phyloP scores from a whole-genome alignment of 2,329 filamentous ascomycete species.

The Penicillium sp. region DNA sequence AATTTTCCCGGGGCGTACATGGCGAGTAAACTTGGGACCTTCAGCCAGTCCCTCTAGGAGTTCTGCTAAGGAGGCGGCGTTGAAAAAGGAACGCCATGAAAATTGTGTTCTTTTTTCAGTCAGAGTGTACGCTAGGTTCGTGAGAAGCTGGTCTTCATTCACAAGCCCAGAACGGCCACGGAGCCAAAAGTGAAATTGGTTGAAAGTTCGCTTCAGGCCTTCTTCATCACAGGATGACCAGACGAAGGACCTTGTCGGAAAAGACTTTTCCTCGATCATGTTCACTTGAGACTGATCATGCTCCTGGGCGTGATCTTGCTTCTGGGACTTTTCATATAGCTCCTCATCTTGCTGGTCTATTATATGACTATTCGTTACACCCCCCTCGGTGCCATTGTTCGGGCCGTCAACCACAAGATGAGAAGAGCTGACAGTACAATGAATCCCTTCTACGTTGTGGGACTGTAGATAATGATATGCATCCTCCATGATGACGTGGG shows the following conservation, averaged over 20 bases:
- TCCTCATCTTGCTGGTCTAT: too few species aligned
- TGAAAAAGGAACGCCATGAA: not conserved
- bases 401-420: too few species aligned
- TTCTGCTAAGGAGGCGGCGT: too few species aligned
- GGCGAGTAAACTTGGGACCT: not conserved
- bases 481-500: slow-evolving; percentile 20
- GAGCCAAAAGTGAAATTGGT: not conserved
- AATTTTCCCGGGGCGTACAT: not conserved
- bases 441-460: not conserved
- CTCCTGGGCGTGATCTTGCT: too few species aligned
- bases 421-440: not conserved
- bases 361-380: too few species aligned
- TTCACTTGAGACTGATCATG: not conserved
- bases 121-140: not conserved
- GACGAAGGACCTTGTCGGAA: not conserved
- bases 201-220: not conserved
- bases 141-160: too few species aligned
- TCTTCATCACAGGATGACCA: not conserved
- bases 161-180: not conserved
- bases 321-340: too few species aligned
- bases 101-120: not conserved
- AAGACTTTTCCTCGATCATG: too few species aligned
- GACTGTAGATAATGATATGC: slow-evolving; percentile 1
- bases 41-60: too few species aligned
- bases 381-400: too few species aligned